phyloP scores from a whole-genome alignment of 2,329 filamentous ascomycete genomes.

The Phaeophleospora eucalypticola region DNA sequence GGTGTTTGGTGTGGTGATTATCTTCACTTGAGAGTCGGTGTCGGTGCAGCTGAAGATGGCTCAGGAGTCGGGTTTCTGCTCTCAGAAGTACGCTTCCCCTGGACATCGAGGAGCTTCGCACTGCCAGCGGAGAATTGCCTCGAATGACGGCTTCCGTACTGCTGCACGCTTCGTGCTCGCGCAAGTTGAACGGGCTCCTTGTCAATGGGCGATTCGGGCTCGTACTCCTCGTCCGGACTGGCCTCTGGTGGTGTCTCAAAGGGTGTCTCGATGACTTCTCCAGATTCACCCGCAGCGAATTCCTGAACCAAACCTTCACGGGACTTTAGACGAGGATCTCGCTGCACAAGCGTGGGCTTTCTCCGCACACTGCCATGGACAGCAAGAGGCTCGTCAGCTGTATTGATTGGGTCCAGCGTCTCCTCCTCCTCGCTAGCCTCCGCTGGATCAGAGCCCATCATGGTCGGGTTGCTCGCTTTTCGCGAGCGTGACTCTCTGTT shows the following conservation, averaged over 20 bases:
- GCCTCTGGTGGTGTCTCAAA: slow-evolving; percentile 21
- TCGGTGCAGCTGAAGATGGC: background rate
- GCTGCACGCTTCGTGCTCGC: slow-evolving; percentile 68
- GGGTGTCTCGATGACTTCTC: slow-evolving; percentile 22
- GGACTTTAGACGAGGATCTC: slow-evolving; percentile 55
- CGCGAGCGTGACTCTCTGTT: slow-evolving; percentile 8
- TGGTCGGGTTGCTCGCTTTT: slow-evolving; percentile 10
- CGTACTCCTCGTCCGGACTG: slow-evolving; percentile 16
- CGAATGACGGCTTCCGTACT: slow-evolving; percentile 58
- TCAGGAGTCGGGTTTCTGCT: background rate
- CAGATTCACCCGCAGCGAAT: slow-evolving; percentile 38
- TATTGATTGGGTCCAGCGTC: slow-evolving; percentile 3
- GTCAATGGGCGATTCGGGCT: slow-evolving; percentile 14
- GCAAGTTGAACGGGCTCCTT: slow-evolving; percentile 41
- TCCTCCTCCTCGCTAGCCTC: slow-evolving; percentile 33
- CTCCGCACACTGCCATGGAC: slow-evolving; percentile 50
- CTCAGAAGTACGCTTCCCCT: slow-evolving; percentile 5
- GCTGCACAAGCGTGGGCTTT: slow-evolving; percentile 63
- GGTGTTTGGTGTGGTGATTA: background rate
- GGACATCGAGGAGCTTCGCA: slow-evolving; percentile 63
- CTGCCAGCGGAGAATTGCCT: slow-evolving; percentile 74
- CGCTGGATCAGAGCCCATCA: slow-evolving; percentile 45
- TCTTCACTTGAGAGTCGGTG: background rate
- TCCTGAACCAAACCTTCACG: slow-evolving; percentile 57
- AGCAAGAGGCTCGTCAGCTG: slow-evolving; percentile 21